Percentiles rank a stretch among this genome's conserved stretches.
These are phyloP conservation scores for Cryptococcus amylolentus DNA, from an alignment of 1,284 basidiomycete genomes.

Conservation along the genomic window DNA sequence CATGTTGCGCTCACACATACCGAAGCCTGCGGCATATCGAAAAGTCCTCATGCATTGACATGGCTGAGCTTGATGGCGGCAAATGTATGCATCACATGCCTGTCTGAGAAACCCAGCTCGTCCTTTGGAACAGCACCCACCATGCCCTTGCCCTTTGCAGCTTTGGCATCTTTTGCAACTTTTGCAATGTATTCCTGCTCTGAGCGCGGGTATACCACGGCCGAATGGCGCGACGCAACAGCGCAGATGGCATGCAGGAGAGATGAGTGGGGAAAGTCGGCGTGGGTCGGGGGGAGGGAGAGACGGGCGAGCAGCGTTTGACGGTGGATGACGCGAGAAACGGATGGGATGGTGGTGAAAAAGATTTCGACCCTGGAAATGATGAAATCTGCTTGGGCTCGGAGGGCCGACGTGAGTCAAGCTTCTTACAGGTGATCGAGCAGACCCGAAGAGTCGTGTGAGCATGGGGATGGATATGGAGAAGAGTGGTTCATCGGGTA, in stretches of 20 bases:
- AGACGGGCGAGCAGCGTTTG: slow-evolving; percentile 43
- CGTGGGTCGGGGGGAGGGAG: slow-evolving; percentile 45
- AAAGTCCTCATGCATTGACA: slow-evolving; percentile 16
- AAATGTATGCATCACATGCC: slow-evolving; percentile 23
- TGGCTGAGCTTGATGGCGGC: slow-evolving; percentile 21
- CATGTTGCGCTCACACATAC: slow-evolving; percentile 3
- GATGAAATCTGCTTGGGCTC: no score
- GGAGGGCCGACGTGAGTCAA: no score
- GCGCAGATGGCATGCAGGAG: slow-evolving; percentile 52
- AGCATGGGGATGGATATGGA: no score
- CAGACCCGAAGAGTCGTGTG: no score
- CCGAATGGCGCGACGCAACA: slow-evolving; percentile 3
- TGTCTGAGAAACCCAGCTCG: slow-evolving; percentile 28
- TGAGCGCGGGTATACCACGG: neutral
- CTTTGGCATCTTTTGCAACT: no score
- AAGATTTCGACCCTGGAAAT: slow-evolving; percentile 37
- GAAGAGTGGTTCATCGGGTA: no score
- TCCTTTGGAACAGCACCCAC: slow-evolving; percentile 1
- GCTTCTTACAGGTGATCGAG: no score
- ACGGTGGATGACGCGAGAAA: slow-evolving; percentile 41
- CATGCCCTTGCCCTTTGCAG: no score
- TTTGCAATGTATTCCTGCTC: no score
- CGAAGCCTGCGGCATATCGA: slow-evolving; percentile 34
- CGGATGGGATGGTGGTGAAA: slow-evolving; percentile 39
- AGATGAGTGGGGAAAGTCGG: slow-evolving; percentile 46